phyloP scores from a whole-genome alignment of 495 filamentous ascomycete genomes.

The Schizothecium vesticola region DNA sequence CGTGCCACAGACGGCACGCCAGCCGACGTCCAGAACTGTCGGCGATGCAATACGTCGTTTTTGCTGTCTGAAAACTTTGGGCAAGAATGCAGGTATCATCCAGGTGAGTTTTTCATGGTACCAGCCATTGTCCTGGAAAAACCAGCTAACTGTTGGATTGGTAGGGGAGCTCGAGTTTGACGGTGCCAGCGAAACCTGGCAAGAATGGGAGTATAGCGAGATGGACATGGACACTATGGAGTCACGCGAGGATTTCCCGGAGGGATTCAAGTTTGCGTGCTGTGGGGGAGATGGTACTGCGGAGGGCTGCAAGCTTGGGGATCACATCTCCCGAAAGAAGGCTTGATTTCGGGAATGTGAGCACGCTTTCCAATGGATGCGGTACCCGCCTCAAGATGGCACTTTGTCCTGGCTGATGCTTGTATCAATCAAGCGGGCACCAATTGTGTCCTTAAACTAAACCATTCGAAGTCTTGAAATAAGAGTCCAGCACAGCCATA shows the following conservation, averaged over 20 bases:
- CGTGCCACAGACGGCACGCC: not conserved
- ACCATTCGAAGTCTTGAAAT: too few species aligned
- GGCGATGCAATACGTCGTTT: not conserved
- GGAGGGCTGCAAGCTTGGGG: not conserved
- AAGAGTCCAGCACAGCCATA: too few species aligned
- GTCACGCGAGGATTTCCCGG: not conserved
- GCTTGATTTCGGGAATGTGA: too few species aligned
- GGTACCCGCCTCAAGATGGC: too few species aligned
- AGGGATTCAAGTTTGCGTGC: not conserved
- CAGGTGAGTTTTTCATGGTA: not conserved
- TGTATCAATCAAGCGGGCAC: too few species aligned
- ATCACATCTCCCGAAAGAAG: not conserved
- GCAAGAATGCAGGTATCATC: not conserved
- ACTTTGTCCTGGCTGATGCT: too few species aligned
- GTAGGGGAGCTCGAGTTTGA: not conserved
- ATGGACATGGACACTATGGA: conserved; percentile 1
- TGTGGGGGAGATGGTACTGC: not conserved
- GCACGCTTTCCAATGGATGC: too few species aligned
- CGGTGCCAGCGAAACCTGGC: not conserved
- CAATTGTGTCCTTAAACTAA: too few species aligned
- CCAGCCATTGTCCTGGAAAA: not conserved
- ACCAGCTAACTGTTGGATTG: not conserved
- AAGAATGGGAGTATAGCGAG: not conserved
- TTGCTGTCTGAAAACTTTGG: not conserved
- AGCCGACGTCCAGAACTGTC: not conserved